phyloP scores from a whole-genome alignment of 257 asterid genomes.

The Salvia miltiorrhiza region DNA sequence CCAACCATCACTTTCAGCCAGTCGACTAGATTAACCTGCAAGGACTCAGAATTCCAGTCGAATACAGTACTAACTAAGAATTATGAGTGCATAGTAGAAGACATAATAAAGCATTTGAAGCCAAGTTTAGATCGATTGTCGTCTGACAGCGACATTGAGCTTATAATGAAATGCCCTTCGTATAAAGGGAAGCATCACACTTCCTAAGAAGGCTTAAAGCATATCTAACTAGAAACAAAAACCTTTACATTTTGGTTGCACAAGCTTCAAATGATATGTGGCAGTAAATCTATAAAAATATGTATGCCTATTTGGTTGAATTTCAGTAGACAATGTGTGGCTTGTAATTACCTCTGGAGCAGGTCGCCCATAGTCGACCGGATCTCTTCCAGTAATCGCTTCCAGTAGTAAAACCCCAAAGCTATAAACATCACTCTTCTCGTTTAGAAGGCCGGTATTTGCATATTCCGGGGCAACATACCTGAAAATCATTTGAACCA shows the following conservation, averaged over 20 bases:
- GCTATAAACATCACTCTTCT: slow-evolving; percentile 93
- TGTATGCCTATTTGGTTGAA: not conserved
- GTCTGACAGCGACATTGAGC: not conserved
- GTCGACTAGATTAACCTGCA: slow-evolving; percentile 85
- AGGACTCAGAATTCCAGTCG: slow-evolving; percentile 12
- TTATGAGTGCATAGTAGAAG: not conserved
- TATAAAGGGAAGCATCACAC: not conserved
- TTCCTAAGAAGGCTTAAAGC: not conserved
- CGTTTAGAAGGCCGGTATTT: slow-evolving; percentile 87
- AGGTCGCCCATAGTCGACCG: slow-evolving; percentile 94
- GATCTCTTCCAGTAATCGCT: slow-evolving; percentile 97
- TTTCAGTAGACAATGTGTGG: not conserved
- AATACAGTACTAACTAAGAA: not conserved
- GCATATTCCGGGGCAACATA: slow-evolving; percentile 99
- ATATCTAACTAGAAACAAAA: not conserved
- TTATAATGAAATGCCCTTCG: not conserved
- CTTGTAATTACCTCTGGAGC: slow-evolving; percentile 71
- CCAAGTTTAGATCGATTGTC: not conserved
- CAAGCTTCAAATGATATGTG: not conserved
- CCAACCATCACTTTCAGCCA: slow-evolving; percentile 98
- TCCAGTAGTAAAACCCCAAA: slow-evolving; percentile 88
- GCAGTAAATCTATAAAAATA: not conserved
- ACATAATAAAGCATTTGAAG: not conserved
- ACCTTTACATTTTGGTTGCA: not conserved
- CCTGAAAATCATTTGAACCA: slow-evolving; percentile 33